A percentile compares a stretch with the other conserved stretches of the same genome.
Evolutionary conservation across 2,329 filamentous ascomycete genomes (phyloP).

Genomic region (Bertia moriformis): DNA sequence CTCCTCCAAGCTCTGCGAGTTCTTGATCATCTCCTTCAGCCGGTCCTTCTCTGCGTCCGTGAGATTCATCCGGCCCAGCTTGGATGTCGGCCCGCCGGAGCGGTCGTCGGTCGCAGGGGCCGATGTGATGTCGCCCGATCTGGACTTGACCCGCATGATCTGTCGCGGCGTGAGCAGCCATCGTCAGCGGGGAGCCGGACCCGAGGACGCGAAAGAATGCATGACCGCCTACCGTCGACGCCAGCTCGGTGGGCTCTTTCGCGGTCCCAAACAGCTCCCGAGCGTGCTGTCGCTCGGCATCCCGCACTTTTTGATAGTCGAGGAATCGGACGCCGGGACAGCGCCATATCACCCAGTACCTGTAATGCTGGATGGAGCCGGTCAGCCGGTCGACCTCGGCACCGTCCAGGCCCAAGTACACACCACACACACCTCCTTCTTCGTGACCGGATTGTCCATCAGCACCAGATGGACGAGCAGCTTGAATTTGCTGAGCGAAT

Average conservation of each 20-base stretch:
- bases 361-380: constrained; percentile 73
- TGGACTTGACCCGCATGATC: constrained; percentile 80
- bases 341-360: constrained; percentile 79
- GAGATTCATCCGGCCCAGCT: constrained; percentile 66
- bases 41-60: constrained; percentile 78
- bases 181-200: too few relatives aligned
- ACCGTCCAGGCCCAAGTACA: neutral
- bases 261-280: constrained; percentile 69
- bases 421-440: constrained; percentile 62
- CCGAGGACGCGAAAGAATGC: neutral
- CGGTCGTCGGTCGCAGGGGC: constrained; percentile 17
- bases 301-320: constrained; percentile 82
- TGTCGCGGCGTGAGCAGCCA: too few relatives aligned
- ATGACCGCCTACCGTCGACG: constrained; percentile 54
- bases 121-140: constrained; percentile 32
- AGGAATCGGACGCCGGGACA: constrained; percentile 76
- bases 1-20: constrained; percentile 77
- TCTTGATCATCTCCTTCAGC: constrained; percentile 74
- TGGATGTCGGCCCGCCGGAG: constrained; percentile 30
- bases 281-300: constrained; percentile 65
- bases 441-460: constrained; percentile 75
- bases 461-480: constrained; percentile 68
- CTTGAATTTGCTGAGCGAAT: constrained; percentile 56
- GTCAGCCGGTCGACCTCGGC: neutral
- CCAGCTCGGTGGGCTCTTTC: constrained; percentile 66